These are phyloP conservation scores for Dendrostoma leiphaemia DNA, from an alignment of 2,329 filamentous ascomycete genomes.

Conservation along the genomic window DNA sequence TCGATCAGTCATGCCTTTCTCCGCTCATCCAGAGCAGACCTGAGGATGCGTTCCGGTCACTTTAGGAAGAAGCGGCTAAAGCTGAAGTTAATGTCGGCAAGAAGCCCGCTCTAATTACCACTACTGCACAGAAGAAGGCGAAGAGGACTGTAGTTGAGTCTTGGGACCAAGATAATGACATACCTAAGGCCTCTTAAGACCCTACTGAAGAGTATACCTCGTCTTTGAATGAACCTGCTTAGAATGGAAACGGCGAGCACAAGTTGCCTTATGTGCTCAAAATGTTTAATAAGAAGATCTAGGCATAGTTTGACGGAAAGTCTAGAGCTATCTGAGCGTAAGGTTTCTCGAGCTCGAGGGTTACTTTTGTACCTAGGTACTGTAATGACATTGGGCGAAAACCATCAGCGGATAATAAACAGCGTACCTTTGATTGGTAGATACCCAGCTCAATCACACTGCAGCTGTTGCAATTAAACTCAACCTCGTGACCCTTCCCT, in stretches of 20 bases:
- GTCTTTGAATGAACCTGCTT: slow-evolving; percentile 10
- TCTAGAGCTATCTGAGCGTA: slow-evolving; percentile 62
- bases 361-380: too few relatives aligned
- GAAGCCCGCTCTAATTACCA: too few relatives aligned
- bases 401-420: too few relatives aligned
- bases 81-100: not conserved
- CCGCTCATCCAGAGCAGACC: too few relatives aligned
- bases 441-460: too few relatives aligned
- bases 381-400: too few relatives aligned
- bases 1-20: too few relatives aligned
- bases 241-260: slow-evolving; percentile 38
- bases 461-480: too few relatives aligned
- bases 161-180: slow-evolving; percentile 40
- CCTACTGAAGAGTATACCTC: slow-evolving; percentile 23
- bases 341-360: too few relatives aligned
- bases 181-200: slow-evolving; percentile 29
- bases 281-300: slow-evolving; percentile 57
- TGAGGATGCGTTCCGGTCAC: slow-evolving; percentile 28
- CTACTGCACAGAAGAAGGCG: slow-evolving; percentile 18
- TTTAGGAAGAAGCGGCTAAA: slow-evolving; percentile 44
- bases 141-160: slow-evolving; percentile 39
- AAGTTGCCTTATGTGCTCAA: slow-evolving; percentile 53
- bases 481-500: slow-evolving; percentile 3
- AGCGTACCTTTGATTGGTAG: too few relatives aligned
- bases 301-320: slow-evolving; percentile 61